These are phyloP conservation scores for Chlorella sorokiniana DNA, from an alignment of 139 green algal genomes.

Conservation along the genomic window DNA sequence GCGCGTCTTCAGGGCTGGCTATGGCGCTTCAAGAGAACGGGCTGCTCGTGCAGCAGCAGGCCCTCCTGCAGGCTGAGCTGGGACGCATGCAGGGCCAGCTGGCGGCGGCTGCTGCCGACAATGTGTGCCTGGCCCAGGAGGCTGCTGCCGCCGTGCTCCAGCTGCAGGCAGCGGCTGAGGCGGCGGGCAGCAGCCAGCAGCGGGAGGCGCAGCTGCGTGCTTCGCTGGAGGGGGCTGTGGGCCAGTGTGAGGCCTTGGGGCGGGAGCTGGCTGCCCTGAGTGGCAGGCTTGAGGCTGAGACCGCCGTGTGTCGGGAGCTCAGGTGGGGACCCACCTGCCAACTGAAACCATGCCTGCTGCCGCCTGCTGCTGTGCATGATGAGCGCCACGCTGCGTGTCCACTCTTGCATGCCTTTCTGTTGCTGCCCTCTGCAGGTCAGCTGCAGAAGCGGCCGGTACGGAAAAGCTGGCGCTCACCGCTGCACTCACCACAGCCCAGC, in stretches of 20 bases:
- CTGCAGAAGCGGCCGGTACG: not conserved
- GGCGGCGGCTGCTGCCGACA: slow-evolving; percentile 19
- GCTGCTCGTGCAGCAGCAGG: slow-evolving; percentile 8
- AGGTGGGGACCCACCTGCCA: not conserved
- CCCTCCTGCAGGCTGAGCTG: slow-evolving; percentile 15
- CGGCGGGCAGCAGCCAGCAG: not conserved
- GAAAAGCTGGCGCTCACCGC: slow-evolving; percentile 12
- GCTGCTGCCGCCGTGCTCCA: slow-evolving; percentile 9
- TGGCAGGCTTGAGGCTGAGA: not conserved
- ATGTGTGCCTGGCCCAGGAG: slow-evolving; percentile 8
- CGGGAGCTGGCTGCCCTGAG: slow-evolving; percentile 24
- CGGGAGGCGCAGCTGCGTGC: slow-evolving; percentile 10
- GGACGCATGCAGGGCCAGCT: slow-evolving; percentile 24
- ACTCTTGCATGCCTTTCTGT: not conserved
- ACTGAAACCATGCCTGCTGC: not conserved
- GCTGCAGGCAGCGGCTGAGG: slow-evolving; percentile 13
- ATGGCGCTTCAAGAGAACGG: slow-evolving; percentile 11
- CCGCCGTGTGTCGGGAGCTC: slow-evolving; percentile 16
- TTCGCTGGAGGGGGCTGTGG: slow-evolving; percentile 19
- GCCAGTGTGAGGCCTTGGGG: slow-evolving; percentile 30
- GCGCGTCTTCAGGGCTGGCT: no score
- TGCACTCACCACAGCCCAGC: slow-evolving; percentile 25
- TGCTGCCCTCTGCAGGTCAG: not conserved
- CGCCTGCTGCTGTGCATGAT: not conserved
- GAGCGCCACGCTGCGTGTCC: not conserved